phyloP scores from a whole-genome alignment of 2,329 filamentous ascomycete genomes.

The Trichoderma sp. region DNA sequence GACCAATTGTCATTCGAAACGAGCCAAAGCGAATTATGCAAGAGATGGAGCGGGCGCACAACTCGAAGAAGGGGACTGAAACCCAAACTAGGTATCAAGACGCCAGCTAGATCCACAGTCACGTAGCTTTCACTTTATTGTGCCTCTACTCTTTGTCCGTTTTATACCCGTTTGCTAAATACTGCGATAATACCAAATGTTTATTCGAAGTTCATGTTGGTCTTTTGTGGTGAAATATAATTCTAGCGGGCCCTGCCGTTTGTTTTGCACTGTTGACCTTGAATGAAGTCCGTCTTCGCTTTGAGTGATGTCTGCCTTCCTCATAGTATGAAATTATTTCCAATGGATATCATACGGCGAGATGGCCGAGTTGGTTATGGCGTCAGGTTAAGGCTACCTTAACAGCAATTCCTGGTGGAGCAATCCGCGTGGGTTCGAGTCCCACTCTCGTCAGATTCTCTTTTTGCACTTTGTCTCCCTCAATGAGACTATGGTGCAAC shows the following conservation, averaged over 20 bases:
- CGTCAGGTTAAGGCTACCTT: slow-evolving; percentile 22
- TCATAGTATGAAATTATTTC: not conserved
- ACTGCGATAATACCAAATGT: not conserved
- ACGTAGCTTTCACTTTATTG: not conserved
- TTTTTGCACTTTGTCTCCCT: not conserved
- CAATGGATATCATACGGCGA: not conserved
- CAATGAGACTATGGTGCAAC: too few relatives aligned
- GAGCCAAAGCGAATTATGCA: slow-evolving; percentile 27
- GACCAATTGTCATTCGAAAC: slow-evolving; percentile 22
- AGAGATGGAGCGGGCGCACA: slow-evolving; percentile 21
- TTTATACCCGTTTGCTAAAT: not conserved
- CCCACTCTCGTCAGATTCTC: slow-evolving; percentile 20
- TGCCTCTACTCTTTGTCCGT: not conserved
- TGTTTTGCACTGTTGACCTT: not conserved
- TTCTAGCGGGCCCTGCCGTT: not conserved
- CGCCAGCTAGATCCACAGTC: not conserved
- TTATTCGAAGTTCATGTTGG: not conserved
- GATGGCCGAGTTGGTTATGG: slow-evolving; percentile 23
- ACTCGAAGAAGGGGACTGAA: not conserved
- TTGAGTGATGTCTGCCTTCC: not conserved
- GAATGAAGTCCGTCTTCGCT: not conserved
- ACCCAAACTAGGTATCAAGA: not conserved
- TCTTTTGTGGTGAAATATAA: not conserved
- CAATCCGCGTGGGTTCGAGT: slow-evolving; percentile 23
- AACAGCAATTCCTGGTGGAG: slow-evolving; percentile 23